Base-by-base conservation (phyloP, 345 rosid species). In the Jatropha curcas region DNA sequence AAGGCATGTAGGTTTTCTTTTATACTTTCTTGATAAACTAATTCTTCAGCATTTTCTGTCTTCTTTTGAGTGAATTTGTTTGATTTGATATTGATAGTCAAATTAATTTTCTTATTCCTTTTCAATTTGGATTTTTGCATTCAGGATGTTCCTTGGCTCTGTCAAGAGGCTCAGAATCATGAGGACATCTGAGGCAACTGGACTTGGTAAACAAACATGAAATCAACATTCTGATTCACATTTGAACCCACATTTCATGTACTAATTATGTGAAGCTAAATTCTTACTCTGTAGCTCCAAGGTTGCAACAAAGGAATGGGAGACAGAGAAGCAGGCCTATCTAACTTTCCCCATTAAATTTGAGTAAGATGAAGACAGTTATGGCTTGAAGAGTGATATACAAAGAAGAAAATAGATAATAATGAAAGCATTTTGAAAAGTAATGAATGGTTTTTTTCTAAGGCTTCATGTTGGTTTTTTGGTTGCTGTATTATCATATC, bases 81-180 rank as follows among this genome's bases (percentile, higher is more conserved):
- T 65, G 61, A 55, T 37, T 25, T 71, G 41, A 30, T 33, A 57
- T 45, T 71, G 41, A 30, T 33, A 57, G 33, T 48, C 1, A 4
- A n/a, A 12, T 65, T 56, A 27, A 65, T 50, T 12, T 45, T 46
- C 39, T 28, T 53, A 50, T 10, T 58, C 31, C 28, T 35, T 31
- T 7, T 71, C 22, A 31, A 27, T 70, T 74, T 22, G 69, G 37
- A 51, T 27, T 79, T 41, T 63, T 71, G 39, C 52, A 30, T 77
- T 66, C 84, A 95, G 99, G 85, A 89, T 95, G 96, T 95, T 92
- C 72, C 75, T 87, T 56, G 67, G 71, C 71, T 88, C 92, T 2
- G 97, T 92, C 76, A 92, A 78, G 85, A 89, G 97, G 88, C 96
- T 95, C 65, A 77, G 93, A 82, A 91, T 95, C 80, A 91, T 87